A percentile compares a stretch with the other conserved stretches of the same genome.
phyloP scores from a whole-genome alignment of 331 rosid genomes.

The Pyracantha coccinea region DNA sequence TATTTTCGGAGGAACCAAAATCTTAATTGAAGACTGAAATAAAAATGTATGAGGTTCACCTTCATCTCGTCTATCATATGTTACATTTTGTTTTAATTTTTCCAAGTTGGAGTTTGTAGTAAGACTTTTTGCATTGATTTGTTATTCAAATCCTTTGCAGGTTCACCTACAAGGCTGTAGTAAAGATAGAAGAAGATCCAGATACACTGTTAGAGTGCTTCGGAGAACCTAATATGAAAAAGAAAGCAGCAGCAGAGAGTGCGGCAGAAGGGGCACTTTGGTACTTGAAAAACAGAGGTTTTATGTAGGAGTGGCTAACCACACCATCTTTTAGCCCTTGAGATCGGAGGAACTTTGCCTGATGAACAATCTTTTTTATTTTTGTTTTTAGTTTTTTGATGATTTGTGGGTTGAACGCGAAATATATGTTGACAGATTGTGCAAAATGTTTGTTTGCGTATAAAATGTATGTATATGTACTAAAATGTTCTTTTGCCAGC shows the following conservation, averaged over 20 bases:
- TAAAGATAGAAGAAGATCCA: conserved; percentile 55
- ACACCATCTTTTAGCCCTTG: neutral
- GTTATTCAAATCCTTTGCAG: conserved; percentile 24
- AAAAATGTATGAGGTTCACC: neutral
- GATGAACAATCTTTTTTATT: neutral
- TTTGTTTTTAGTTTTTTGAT: neutral
- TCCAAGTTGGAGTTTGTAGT: neutral
- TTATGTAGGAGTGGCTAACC: conserved; percentile 2
- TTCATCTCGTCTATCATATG: neutral
- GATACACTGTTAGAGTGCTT: conserved; percentile 40
- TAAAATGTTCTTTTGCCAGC: neutral
- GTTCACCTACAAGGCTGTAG: conserved; percentile 53
- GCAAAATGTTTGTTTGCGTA: neutral
- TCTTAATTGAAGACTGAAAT: neutral
- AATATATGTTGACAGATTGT: neutral
- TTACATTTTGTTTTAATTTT: neutral
- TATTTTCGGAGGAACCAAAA: neutral
- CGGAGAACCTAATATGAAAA: conserved; percentile 41
- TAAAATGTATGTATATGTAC: neutral
- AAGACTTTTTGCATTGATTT: neutral
- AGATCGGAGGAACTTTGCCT: neutral
- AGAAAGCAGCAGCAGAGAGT: conserved; percentile 72
- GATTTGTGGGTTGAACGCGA: neutral
- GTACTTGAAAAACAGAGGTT: conserved; percentile 55
- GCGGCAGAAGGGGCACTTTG: conserved; percentile 88